Evolutionary conservation across 306 rosid genomes (phyloP).

Genomic region (Psophocarpus tetragonolobus): DNA sequence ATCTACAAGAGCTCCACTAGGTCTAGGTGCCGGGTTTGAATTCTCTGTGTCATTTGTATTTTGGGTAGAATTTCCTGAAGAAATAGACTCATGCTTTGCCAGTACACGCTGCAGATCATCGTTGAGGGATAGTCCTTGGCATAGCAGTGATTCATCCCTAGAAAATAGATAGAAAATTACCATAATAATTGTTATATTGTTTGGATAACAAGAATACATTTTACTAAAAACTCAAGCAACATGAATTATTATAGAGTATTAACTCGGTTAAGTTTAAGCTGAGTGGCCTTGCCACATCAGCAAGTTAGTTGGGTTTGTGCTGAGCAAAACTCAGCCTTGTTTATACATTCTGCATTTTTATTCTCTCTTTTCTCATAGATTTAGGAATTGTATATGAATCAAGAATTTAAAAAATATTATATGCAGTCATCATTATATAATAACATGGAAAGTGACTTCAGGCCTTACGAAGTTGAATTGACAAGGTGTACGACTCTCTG

Average conservation of each 20-base stretch:
- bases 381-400: background rate
- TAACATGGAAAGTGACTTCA: conserved; percentile 16
- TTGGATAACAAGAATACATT: background rate
- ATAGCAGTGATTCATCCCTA: conserved; percentile 89
- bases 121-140: conserved; percentile 91
- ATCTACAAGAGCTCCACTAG: conserved; percentile 61
- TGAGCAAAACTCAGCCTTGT: no score
- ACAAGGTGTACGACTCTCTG: conserved; percentile 99
- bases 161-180: conserved; percentile 16
- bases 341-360: no score
- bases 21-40: conserved; percentile 53
- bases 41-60: conserved; percentile 41
- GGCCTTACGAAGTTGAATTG: conserved; percentile 88
- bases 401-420: background rate
- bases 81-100: conserved; percentile 85
- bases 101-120: conserved; percentile 95
- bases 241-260: no score
- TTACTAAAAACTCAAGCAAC: background rate
- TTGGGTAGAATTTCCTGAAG: conserved; percentile 61
- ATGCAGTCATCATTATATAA: conserved; percentile 6
- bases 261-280: no score
- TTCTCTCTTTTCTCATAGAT: no score
- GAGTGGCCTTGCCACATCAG: no score
- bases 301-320: no score
- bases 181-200: background rate